Conservation (phyloP, 73 alveolate species). For the Stentor coeruleus region DNA sequence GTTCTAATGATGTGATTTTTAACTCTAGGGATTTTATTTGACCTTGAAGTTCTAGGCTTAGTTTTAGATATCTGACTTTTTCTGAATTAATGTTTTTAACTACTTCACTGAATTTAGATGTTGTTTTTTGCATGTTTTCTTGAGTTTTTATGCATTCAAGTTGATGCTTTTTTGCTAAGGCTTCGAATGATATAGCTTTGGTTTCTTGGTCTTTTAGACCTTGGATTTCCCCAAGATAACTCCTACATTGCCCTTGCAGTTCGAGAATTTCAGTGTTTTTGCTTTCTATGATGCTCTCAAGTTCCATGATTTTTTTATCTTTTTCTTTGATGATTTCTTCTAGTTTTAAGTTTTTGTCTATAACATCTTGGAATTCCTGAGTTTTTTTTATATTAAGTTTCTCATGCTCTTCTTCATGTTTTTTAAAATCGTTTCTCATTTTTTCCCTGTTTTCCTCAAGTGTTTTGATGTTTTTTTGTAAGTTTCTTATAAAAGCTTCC, state of each 20-base stretch:
- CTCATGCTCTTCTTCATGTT: neutral
- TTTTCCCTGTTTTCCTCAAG: neutral
- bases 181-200: constrained; percentile 7
- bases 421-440: neutral
- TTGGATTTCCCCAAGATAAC: neutral
- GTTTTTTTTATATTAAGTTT: neutral
- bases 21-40: neutral
- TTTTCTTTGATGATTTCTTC: neutral
- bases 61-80: too few relatives aligned
- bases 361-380: neutral
- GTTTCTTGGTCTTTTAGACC: constrained; percentile 6
- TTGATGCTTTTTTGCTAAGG: neutral
- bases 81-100: neutral
- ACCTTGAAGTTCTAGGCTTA: neutral
- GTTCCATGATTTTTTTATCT: neutral
- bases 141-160: neutral
- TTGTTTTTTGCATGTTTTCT: neutral
- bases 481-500: neutral
- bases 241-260: neutral
- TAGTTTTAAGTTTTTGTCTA: neutral
- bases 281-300: neutral
- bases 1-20: neutral
- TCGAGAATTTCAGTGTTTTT: neutral
- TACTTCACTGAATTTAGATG: neutral
- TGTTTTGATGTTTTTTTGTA: neutral